Evolutionary conservation across 192 early-diverging fungal genomes (phyloP).

Genomic region (Backusella mclennaniae): DNA sequence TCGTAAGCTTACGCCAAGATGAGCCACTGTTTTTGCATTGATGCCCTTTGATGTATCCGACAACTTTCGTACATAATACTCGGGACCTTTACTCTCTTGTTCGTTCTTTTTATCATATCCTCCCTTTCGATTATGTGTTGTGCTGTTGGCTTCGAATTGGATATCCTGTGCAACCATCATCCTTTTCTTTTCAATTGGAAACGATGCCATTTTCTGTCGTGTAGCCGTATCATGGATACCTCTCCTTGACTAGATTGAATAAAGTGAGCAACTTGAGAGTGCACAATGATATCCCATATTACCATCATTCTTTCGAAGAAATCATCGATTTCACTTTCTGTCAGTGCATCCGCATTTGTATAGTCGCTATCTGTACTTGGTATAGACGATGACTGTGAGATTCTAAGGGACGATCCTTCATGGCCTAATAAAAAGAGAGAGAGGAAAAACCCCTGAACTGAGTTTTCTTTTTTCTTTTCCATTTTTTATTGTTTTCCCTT

Average conservation of each 20-base stretch:
- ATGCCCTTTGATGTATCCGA: slow-evolving; percentile 30
- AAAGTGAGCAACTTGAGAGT: background rate
- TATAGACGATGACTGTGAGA: slow-evolving; percentile 33
- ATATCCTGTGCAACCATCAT: slow-evolving; percentile 52
- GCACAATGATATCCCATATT: background rate
- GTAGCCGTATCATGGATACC: slow-evolving; percentile 48
- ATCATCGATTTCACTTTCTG: slow-evolving; percentile 49
- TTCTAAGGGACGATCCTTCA: slow-evolving; percentile 32
- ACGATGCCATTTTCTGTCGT: slow-evolving; percentile 43
- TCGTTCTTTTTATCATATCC: slow-evolving; percentile 14
- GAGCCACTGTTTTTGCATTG: slow-evolving; percentile 41
- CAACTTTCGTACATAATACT: slow-evolving; percentile 53
- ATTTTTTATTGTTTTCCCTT: background rate
- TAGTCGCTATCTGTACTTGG: slow-evolving; percentile 24
- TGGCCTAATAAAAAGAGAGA: slow-evolving; percentile 6
- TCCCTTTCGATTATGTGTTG: slow-evolving; percentile 24
- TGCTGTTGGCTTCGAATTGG: slow-evolving; percentile 17
- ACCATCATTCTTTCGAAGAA: slow-evolving; percentile 54
- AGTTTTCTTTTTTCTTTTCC: background rate
- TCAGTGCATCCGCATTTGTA: background rate
- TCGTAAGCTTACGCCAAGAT: slow-evolving; percentile 52
- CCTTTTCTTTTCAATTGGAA: slow-evolving; percentile 55
- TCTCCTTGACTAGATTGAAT: slow-evolving; percentile 37
- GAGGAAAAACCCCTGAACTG: background rate
- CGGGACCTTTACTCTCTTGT: slow-evolving; percentile 35